A percentile compares a stretch with the other conserved stretches of the same genome.
Conservation (phyloP, 2,329 filamentous ascomycete genomes). For the Beauveria brongniartii region DNA sequence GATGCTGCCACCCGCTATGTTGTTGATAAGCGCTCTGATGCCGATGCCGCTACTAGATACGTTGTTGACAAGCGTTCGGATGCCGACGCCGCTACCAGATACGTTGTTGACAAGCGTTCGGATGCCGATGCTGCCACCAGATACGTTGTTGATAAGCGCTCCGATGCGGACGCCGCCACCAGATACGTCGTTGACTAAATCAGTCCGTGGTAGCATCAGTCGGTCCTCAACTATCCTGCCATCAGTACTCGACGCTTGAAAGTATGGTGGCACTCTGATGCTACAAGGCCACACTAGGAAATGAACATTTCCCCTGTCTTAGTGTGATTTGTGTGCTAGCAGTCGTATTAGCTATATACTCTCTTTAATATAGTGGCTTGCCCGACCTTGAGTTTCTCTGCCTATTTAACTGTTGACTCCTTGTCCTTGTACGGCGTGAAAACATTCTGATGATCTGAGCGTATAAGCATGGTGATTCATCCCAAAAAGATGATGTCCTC, state of each 20-base stretch:
- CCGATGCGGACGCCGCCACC: neutral
- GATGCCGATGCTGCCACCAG: neutral
- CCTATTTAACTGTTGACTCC: neutral
- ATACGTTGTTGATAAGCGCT: constrained; percentile 3
- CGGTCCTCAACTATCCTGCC: neutral
- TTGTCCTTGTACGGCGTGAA: neutral
- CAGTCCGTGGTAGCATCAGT: neutral
- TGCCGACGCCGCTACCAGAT: neutral
- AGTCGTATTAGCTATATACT: neutral
- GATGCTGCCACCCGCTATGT: neutral
- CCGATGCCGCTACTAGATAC: neutral
- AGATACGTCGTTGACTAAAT: constrained; percentile 3
- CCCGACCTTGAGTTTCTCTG: neutral
- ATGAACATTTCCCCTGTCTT: neutral
- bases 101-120: constrained; percentile 1
- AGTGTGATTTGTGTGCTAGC: neutral
- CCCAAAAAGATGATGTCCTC: too few relatives aligned
- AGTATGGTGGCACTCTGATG: neutral
- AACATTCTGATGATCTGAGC: too few relatives aligned
- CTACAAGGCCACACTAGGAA: neutral
- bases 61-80: constrained; percentile 4
- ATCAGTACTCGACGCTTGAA: neutral
- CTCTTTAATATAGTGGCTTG: neutral
- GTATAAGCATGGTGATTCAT: too few relatives aligned
- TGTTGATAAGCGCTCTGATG: neutral